These are phyloP conservation scores for Podila horticola DNA, from an alignment of 192 early-diverging fungal genomes.

Conservation along the genomic window DNA sequence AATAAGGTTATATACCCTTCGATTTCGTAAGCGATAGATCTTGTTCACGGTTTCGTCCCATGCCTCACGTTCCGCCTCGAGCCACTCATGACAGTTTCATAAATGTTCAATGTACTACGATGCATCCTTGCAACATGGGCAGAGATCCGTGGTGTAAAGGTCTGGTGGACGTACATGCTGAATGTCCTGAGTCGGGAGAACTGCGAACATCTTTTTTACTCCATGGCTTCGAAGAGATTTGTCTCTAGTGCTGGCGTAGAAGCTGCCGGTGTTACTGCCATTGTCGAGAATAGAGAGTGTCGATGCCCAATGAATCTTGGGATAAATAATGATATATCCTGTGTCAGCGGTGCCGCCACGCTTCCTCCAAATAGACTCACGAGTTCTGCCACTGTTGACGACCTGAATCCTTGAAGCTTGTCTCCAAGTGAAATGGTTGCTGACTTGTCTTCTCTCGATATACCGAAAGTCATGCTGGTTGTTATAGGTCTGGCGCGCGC, in stretches of 20 bases:
- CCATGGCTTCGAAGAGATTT: constrained; percentile 1
- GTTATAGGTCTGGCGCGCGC: neutral
- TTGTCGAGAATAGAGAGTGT: neutral
- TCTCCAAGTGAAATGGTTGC: neutral
- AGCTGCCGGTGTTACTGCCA: neutral
- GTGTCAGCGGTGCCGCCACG: neutral
- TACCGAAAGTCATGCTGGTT: constrained; percentile 3
- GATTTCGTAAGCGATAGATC: neutral
- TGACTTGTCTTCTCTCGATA: neutral
- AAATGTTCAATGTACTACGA: neutral
- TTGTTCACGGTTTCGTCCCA: neutral
- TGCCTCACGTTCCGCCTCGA: neutral
- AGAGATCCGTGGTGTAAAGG: neutral
- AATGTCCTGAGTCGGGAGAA: constrained; percentile 4
- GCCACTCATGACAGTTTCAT: neutral
- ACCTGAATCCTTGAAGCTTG: neutral
- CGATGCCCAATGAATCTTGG: neutral
- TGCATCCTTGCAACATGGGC: constrained; percentile 1
- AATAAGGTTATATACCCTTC: too few relatives aligned
- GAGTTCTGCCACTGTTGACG: constrained; percentile 9
- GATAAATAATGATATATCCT: neutral
- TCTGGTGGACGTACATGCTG: constrained; percentile 4
- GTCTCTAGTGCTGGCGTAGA: neutral
- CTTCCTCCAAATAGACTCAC: neutral
- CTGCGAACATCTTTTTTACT: constrained; percentile 3